A percentile compares a stretch with the other conserved stretches of the same genome.
These are phyloP conservation scores for Drosera capensis DNA, from an alignment of 148 eudicot genomes.

Conservation along the genomic window DNA sequence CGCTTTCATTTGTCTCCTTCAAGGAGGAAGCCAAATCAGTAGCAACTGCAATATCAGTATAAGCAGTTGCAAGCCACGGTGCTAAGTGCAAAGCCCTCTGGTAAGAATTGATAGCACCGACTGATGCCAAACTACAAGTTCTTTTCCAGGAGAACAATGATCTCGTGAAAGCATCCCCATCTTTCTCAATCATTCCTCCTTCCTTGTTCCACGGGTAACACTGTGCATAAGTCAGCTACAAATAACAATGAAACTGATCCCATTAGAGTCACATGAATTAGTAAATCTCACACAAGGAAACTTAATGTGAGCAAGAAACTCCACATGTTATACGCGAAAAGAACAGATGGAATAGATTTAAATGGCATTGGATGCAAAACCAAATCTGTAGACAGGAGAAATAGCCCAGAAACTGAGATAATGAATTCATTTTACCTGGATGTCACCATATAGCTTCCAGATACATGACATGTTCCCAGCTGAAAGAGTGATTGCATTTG, in stretches of 20 bases:
- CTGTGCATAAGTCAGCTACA: slow-evolving; percentile 73
- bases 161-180: slow-evolving; percentile 34
- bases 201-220: slow-evolving; percentile 81
- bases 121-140: slow-evolving; percentile 44
- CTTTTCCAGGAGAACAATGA: slow-evolving; percentile 60
- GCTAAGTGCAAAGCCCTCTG: slow-evolving; percentile 88
- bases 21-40: slow-evolving; percentile 36
- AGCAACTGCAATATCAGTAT: slow-evolving; percentile 71
- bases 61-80: slow-evolving; percentile 88
- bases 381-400: too few species aligned
- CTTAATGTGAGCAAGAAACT: neutral
- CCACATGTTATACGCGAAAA: neutral
- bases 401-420: too few species aligned
- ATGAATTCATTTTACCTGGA: slow-evolving; percentile 34
- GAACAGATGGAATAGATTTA: neutral
- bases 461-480: slow-evolving; percentile 61
- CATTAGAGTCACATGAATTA: neutral
- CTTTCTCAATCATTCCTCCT: slow-evolving; percentile 14
- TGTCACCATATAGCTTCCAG: slow-evolving; percentile 93
- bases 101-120: slow-evolving; percentile 52
- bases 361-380: too few species aligned
- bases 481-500: slow-evolving; percentile 28
- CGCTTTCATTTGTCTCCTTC: slow-evolving; percentile 22
- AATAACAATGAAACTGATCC: slow-evolving; percentile 10
- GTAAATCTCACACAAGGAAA: too few species aligned